Conservation (phyloP, 1,284 basidiomycete species). For the Malassezia nana region DNA sequence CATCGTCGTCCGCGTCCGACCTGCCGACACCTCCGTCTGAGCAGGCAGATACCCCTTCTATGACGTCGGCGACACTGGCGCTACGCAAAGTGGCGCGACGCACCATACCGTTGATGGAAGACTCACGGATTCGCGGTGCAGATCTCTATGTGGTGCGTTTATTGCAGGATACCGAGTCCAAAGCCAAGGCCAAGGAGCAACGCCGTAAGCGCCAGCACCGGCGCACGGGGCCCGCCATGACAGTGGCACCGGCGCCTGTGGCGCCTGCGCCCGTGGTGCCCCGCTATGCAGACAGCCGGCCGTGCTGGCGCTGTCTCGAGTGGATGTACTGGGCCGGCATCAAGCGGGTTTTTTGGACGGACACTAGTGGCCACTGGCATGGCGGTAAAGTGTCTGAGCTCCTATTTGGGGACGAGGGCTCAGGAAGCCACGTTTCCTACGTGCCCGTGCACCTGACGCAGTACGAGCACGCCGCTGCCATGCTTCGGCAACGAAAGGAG, state of each 20-base stretch:
- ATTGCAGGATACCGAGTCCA: conserved; percentile 19
- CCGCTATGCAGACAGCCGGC: conserved; percentile 20
- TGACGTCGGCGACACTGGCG: neutral
- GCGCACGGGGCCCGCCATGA: neutral
- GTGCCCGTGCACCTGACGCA: conserved; percentile 20
- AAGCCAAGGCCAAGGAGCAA: conserved; percentile 20
- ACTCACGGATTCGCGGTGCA: conserved; percentile 19
- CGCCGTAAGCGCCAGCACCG: conserved; percentile 5
- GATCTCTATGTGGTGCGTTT: conserved; percentile 22
- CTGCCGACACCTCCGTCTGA: conserved; percentile 2
- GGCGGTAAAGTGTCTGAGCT: conserved; percentile 19
- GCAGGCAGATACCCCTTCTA: neutral
- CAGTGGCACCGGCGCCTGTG: neutral
- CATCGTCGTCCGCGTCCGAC: conserved; percentile 1
- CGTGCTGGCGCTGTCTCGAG: conserved; percentile 23
- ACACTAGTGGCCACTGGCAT: conserved; percentile 15
- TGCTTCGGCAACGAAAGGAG: neutral
- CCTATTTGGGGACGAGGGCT: conserved; percentile 10
- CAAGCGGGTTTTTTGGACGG: conserved; percentile 23
- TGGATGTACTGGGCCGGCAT: conserved; percentile 25
- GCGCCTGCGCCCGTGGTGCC: neutral
- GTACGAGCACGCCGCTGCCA: conserved; percentile 21
- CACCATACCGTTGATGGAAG: neutral
- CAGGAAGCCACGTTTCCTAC: neutral
- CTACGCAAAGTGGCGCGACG: conserved; percentile 6